phyloP scores from a whole-genome alignment of 1,284 basidiomycete genomes.

The Phlebopus sp. region DNA sequence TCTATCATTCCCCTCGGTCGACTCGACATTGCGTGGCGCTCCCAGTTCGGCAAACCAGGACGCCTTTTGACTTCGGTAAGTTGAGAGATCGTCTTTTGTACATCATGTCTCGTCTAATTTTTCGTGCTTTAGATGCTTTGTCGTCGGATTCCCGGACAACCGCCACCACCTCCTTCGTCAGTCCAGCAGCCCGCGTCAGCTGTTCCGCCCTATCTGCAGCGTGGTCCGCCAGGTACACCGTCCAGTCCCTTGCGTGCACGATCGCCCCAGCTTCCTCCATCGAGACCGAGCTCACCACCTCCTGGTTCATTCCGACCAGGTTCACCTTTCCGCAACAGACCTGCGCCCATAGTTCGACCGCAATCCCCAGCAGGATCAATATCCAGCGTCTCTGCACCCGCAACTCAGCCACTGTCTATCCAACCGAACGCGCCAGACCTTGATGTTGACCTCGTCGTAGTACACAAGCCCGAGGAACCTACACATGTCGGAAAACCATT shows the following conservation, averaged over 20 bases:
- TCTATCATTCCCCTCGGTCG: slow-evolving; percentile 73
- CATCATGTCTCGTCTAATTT: background rate
- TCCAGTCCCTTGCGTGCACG: slow-evolving; percentile 46
- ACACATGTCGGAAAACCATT: slow-evolving; percentile 58
- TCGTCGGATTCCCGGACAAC: slow-evolving; percentile 58
- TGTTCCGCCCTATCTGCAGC: slow-evolving; percentile 69
- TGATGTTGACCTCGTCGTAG: slow-evolving; percentile 58
- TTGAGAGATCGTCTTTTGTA: slow-evolving; percentile 1
- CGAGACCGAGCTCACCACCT: slow-evolving; percentile 46
- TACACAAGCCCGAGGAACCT: slow-evolving; percentile 43
- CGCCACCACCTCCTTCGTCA: slow-evolving; percentile 21
- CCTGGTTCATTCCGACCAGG: slow-evolving; percentile 43
- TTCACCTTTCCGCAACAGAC: slow-evolving; percentile 54
- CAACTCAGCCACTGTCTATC: slow-evolving; percentile 18
- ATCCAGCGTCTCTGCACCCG: slow-evolving; percentile 14
- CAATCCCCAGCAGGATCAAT: slow-evolving; percentile 45
- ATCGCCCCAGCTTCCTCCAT: slow-evolving; percentile 49
- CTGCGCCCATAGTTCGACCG: slow-evolving; percentile 37
- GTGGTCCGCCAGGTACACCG: slow-evolving; percentile 37
- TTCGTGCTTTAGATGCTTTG: slow-evolving; percentile 54
- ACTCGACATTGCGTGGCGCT: slow-evolving; percentile 81
- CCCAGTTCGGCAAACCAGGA: slow-evolving; percentile 78
- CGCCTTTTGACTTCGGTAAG: slow-evolving; percentile 72
- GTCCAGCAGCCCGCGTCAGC: slow-evolving; percentile 59
- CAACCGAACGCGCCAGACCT: slow-evolving; percentile 38